Percentiles rank a stretch among this genome's conserved stretches.
These are phyloP conservation scores for Umbelopsis ramanniana DNA, from an alignment of 192 early-diverging fungal species.

Conservation along the genomic window DNA sequence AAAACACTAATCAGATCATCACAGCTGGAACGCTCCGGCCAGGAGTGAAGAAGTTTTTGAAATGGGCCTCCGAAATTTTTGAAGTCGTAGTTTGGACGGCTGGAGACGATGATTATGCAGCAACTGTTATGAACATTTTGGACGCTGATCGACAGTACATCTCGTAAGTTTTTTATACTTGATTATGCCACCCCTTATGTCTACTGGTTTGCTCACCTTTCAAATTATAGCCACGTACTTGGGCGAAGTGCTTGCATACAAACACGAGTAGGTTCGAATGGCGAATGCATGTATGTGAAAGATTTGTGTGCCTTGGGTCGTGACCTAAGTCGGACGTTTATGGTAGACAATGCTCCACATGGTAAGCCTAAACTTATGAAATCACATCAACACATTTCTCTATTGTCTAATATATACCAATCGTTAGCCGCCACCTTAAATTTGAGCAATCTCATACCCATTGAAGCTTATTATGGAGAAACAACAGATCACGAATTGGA, in stretches of 20 bases:
- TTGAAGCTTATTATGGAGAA: slow-evolving; percentile 37
- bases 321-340: slow-evolving; percentile 38
- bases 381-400: no score
- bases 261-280: slow-evolving; percentile 28
- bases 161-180: slow-evolving; percentile 27
- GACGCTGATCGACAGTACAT: slow-evolving; percentile 38
- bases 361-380: slow-evolving; percentile 15
- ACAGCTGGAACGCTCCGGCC: slow-evolving; percentile 37
- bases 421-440: slow-evolving; percentile 38
- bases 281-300: slow-evolving; percentile 40
- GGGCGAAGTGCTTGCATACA: slow-evolving; percentile 37
- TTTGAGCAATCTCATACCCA: slow-evolving; percentile 45
- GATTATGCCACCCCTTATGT: not conserved
- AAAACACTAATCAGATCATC: slow-evolving; percentile 27
- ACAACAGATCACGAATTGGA: slow-evolving; percentile 33
- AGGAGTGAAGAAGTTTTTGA: slow-evolving; percentile 35
- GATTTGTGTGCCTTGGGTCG: slow-evolving; percentile 41
- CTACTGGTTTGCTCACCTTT: not conserved
- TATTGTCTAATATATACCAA: not conserved
- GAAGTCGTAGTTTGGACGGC: slow-evolving; percentile 48
- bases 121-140: slow-evolving; percentile 27
- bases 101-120: slow-evolving; percentile 40
- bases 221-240: slow-evolving; percentile 36
- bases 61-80: slow-evolving; percentile 39
- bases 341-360: slow-evolving; percentile 44